A percentile compares a stretch with the other conserved stretches of the same genome.
Conservation (phyloP, 805 yeast genomes). For the Suhomyces xylopsoci region DNA sequence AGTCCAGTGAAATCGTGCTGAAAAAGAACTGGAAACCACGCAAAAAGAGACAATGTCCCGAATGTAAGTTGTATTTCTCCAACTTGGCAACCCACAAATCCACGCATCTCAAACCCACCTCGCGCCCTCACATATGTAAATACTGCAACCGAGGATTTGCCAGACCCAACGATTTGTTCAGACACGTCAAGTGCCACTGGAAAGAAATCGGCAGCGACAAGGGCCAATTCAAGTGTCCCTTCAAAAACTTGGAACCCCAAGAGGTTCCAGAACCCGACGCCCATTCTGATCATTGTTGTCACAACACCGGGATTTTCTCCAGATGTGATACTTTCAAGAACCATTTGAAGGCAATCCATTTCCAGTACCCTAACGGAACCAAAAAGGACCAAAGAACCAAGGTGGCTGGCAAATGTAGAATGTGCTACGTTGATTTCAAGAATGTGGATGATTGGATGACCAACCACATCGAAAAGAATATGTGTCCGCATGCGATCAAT, state of each 20-base stretch:
- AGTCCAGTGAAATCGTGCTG: constrained; percentile 3
- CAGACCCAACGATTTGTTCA: constrained; percentile 77
- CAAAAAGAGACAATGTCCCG: constrained; percentile 69
- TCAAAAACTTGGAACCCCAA: constrained; percentile 33
- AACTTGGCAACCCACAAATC: constrained; percentile 83
- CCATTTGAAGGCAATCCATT: constrained; percentile 86
- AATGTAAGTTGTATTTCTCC: constrained; percentile 64
- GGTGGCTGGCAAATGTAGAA: constrained; percentile 72
- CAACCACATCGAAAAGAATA: constrained; percentile 60
- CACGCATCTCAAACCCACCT: constrained; percentile 67
- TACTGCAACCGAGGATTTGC: constrained; percentile 84
- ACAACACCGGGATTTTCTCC: constrained; percentile 78
- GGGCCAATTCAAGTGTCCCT: constrained; percentile 80
- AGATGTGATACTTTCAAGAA: constrained; percentile 91
- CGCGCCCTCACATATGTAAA: constrained; percentile 75
- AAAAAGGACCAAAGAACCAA: constrained; percentile 68
- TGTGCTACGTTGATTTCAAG: constrained; percentile 63
- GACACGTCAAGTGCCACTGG: constrained; percentile 86
- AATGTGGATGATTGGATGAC: constrained; percentile 79
- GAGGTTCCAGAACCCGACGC: constrained; percentile 9
- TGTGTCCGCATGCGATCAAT: constrained; percentile 27
- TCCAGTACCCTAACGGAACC: constrained; percentile 84
- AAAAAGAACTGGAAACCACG: constrained; percentile 43
- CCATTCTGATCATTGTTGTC: constrained; percentile 52
- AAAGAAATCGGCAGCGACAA: constrained; percentile 66